Base-by-base conservation (phyloP, 352 stramenopile genomes). In the Phytopythium montanum region DNA sequence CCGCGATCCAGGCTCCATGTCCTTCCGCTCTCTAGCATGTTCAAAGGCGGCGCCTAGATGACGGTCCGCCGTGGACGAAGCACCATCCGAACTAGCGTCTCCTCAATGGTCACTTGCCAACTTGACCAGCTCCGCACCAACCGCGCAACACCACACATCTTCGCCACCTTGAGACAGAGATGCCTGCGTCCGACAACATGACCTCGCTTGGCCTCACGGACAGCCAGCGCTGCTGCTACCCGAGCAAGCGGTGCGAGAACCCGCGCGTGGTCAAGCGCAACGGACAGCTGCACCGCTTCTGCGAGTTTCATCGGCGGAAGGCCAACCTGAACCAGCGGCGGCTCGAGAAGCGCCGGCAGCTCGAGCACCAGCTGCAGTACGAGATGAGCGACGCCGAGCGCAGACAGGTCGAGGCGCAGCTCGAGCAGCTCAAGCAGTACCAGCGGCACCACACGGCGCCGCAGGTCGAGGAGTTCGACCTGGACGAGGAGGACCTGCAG, bases 271-370 rank as follows among this genome's bases (percentile, higher is more conserved):
- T 76, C 41, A 82, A 85, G 55, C 70, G 68, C 19, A 77, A 72
- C 48, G 72, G 72, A 21, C 54, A 70, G 13, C 65, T 76, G 38
- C 75, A 84, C 52, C 53, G 53, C 6, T 59, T 76, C 44, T 82
- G 73, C 50, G 56, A 75, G 16, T 60, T 68, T 54, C 73, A 82
- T 44, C 70, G 73, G 18, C 41, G 54, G 19, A 71, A 74, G 45
- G 68, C 72, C 26, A 82, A 82, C 50, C 50, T 62, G 26, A 79
- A 81, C 71, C 76, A 77, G 61, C 71, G 69, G 7, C 61, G 62
- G 41, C 54, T 75, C 29, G 60, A 75, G 51, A 48, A 72, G 39
- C 64, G 73, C 8, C 69, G 72, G 0, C 59, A 59, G 38, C 38
- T 59, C n/a, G 53, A 59, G 53, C 53, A 59, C 26, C 34, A 59